Conservation (phyloP, 345 rosid genomes). For the rapeseed (Brassica napus) region DNA sequence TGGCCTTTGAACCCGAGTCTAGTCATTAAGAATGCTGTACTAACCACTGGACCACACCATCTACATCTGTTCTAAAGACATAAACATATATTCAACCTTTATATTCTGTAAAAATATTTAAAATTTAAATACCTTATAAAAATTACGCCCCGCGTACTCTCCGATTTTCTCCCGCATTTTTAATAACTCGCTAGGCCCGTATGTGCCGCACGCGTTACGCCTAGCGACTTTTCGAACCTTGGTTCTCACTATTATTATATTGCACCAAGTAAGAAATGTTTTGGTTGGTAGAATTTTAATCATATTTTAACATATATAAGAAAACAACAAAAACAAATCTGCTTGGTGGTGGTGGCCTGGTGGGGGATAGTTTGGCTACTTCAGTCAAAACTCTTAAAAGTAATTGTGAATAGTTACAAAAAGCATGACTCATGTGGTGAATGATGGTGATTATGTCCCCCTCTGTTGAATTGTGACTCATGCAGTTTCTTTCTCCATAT, state of each 20-base stretch:
- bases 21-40: too few species aligned
- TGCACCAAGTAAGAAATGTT: background rate
- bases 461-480: constrained; percentile 15
- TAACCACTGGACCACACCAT: too few species aligned
- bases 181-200: too few species aligned
- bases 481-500: background rate
- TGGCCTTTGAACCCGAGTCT: too few species aligned
- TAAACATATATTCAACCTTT: too few species aligned
- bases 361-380: constrained; percentile 12
- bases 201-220: too few species aligned
- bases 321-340: constrained; percentile 5
- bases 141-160: too few species aligned
- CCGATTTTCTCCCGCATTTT: too few species aligned
- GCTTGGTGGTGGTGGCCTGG: constrained; percentile 16
- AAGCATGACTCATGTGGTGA: constrained; percentile 28
- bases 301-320: background rate
- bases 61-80: too few species aligned
- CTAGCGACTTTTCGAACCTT: too few species aligned
- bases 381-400: background rate
- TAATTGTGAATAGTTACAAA: background rate
- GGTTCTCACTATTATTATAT: background rate
- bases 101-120: too few species aligned
- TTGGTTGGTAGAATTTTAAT: background rate
- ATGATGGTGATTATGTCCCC: constrained; percentile 13
- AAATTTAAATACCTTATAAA: too few species aligned